Conservation (phyloP, 805 yeast species). For the Ascoidea tarda region DNA sequence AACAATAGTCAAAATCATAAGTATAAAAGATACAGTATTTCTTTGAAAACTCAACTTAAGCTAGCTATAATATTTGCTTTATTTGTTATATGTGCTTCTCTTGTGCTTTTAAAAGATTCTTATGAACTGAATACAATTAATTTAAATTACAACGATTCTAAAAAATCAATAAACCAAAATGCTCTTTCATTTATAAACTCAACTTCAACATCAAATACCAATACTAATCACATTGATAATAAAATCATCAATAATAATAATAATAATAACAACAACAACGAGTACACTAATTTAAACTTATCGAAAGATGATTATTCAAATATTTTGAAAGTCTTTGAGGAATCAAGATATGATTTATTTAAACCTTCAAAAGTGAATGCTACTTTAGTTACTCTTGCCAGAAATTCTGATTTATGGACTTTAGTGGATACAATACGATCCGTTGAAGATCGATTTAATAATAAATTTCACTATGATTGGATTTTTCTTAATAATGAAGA, state of each 20-base stretch:
- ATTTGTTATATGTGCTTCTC: not conserved
- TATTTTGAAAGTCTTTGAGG: not conserved
- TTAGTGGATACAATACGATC: slow-evolving; percentile 48
- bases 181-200: not conserved
- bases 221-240: too few relatives aligned
- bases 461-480: slow-evolving; percentile 75
- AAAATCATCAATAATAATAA: not conserved
- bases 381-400: slow-evolving; percentile 59
- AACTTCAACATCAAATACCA: not conserved
- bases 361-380: slow-evolving; percentile 30
- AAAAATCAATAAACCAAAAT: not conserved
- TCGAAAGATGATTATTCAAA: not conserved
- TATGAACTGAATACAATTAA: too few relatives aligned
- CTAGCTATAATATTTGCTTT: not conserved
- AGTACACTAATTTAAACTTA: too few relatives aligned
- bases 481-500: slow-evolving; percentile 76
- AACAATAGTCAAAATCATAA: too few relatives aligned
- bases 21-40: not conserved
- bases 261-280: not conserved
- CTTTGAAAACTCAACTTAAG: not conserved
- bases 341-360: too few relatives aligned
- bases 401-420: slow-evolving; percentile 50
- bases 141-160: not conserved
- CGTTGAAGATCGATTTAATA: slow-evolving; percentile 72
- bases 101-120: too few relatives aligned